Evolutionary conservation across 78 protist species (phyloP).

Genomic region (Dictyostelium intermedium): DNA sequence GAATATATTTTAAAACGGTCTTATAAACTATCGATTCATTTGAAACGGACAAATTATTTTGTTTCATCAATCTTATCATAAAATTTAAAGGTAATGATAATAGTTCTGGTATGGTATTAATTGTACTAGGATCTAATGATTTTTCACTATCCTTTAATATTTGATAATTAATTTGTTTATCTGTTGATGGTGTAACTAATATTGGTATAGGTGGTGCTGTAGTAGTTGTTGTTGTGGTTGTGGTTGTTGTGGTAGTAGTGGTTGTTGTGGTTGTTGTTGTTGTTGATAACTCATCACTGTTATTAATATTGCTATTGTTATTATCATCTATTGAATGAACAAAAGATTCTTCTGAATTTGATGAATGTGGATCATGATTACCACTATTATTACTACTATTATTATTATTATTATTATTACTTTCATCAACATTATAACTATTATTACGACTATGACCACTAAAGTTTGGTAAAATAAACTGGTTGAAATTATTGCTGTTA

Average conservation of each 20-base stretch:
- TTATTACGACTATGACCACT: neutral
- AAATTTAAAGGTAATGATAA: slow-evolving; percentile 42
- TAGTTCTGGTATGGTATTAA: slow-evolving; percentile 67
- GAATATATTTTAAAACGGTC: slow-evolving; percentile 66
- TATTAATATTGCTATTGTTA: neutral
- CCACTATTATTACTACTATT: neutral
- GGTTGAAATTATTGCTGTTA: neutral
- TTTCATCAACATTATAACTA: neutral
- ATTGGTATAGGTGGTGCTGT: neutral
- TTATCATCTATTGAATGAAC: neutral
- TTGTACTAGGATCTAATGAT: slow-evolving; percentile 54
- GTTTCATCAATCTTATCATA: slow-evolving; percentile 71
- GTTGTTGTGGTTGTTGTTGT: neutral
- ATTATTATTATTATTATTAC: neutral
- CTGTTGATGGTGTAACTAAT: neutral
- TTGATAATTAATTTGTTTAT: slow-evolving; percentile 1
- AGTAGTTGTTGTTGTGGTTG: neutral
- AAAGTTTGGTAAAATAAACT: neutral
- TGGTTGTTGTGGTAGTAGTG: neutral
- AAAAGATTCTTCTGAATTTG: neutral
- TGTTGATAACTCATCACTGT: neutral
- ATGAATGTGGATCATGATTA: neutral
- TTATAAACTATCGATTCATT: slow-evolving; percentile 72
- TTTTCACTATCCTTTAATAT: slow-evolving; percentile 16
- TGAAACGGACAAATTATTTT: slow-evolving; percentile 70